phyloP scores from a whole-genome alignment of 1,284 basidiomycete species.

The Irpex lacteus region DNA sequence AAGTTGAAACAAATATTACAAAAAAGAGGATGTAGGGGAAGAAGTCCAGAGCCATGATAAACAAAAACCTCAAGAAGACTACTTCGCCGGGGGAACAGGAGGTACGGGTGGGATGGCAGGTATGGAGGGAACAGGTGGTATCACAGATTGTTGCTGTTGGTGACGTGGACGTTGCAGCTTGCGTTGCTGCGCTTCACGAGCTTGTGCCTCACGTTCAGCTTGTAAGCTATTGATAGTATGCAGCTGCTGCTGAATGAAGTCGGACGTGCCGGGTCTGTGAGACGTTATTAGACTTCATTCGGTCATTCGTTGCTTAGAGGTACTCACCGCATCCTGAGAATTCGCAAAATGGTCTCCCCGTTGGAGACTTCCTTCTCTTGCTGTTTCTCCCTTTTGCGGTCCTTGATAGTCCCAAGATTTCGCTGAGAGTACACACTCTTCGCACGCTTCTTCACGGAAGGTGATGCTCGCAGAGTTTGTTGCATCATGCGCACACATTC shows the following conservation, averaged over 20 bases:
- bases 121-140: conserved; percentile 22
- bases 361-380: conserved; percentile 71
- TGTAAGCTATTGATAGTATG: conserved; percentile 75
- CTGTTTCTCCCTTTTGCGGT: conserved; percentile 91
- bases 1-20: not conserved
- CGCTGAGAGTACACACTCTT: conserved; percentile 90
- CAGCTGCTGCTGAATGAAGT: conserved; percentile 88
- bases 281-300: not conserved
- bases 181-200: conserved; percentile 54
- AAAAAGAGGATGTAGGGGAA: not conserved
- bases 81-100: not conserved
- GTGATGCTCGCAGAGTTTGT: conserved; percentile 68
- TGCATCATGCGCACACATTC: conserved; percentile 95
- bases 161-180: conserved; percentile 37
- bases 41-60: not conserved
- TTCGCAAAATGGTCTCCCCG: conserved; percentile 89
- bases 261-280: conserved; percentile 72
- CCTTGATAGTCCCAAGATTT: conserved; percentile 94
- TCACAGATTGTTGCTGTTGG: conserved; percentile 20
- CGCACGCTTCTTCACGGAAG: conserved; percentile 81
- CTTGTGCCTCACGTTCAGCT: conserved; percentile 64
- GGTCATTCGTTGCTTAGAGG: not conserved
- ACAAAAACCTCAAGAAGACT: not conserved
- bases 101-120: not conserved
- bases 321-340: conserved; percentile 87